These are phyloP conservation scores for Croton laevigatus DNA, from an alignment of 441 rosid species.

Conservation along the genomic window DNA sequence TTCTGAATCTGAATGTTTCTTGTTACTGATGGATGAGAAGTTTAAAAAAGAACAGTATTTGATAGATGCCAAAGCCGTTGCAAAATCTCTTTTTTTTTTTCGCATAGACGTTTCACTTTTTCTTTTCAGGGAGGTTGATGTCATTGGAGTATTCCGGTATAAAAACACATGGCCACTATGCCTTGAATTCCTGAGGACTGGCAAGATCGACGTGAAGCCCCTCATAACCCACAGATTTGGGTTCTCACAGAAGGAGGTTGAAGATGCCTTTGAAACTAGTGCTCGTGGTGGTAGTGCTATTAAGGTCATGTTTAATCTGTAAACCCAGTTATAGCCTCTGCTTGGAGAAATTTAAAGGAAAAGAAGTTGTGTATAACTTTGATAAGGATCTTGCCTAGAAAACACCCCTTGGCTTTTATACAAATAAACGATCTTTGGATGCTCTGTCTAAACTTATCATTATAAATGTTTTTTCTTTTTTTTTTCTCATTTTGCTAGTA, in stretches of 20 bases:
- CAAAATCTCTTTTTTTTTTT: not conserved
- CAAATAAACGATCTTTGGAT: not conserved
- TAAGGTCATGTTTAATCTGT: slow-evolving; percentile 92
- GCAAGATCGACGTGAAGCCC: slow-evolving; percentile 86
- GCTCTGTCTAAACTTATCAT: too few species aligned
- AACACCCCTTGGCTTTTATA: not conserved
- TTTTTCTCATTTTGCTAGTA: too few species aligned
- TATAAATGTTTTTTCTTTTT: too few species aligned
- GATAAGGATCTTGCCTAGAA: too few species aligned
- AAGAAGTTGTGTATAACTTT: too few species aligned
- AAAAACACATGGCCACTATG: slow-evolving; percentile 89
- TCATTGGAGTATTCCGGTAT: slow-evolving; percentile 75
- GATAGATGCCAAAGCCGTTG: not conserved
- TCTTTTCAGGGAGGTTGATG: slow-evolving; percentile 69
- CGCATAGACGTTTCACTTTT: not conserved
- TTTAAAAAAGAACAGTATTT: not conserved
- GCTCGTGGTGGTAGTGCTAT: slow-evolving; percentile 84
- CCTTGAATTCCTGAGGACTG: slow-evolving; percentile 70
- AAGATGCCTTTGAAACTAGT: slow-evolving; percentile 80
- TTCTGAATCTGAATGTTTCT: not conserved
- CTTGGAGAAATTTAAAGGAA: not conserved
- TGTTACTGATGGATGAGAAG: not conserved
- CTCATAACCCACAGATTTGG: slow-evolving; percentile 87
- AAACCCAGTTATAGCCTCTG: slow-evolving; percentile 10
- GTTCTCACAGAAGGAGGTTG: slow-evolving; percentile 84